Base-by-base conservation (phyloP, 805 yeast genomes). In the Saccharomycopsis selenospora region DNA sequence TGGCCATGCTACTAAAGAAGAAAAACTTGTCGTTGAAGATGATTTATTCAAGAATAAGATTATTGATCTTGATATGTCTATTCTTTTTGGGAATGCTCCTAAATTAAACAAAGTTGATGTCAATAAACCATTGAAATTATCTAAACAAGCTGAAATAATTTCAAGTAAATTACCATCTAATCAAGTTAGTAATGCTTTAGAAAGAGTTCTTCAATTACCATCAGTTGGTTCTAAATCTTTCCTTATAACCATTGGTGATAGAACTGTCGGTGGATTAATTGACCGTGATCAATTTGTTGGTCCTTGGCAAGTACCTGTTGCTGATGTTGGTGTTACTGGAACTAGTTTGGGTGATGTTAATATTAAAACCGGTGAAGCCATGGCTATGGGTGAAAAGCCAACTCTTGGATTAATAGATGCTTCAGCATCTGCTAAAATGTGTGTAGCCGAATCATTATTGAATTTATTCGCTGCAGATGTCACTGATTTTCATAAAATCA, bases 241-340 rank as follows among this genome's bases (percentile, higher is more conserved):
- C 73, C 73, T 93, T 61, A 85, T 93, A 63, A 93, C 98, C n/a
- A 93, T 93, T 63, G 99, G 96, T 67, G 99, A 93, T 68, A 82
- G 99, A 69, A 76, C 95, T n/a, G 93, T 93, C 54, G 91, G 98
- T 25, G 99, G 99, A 48, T 76, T 93, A 58, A 83, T 93, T 53
- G 98, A 95, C 61, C 82, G 99, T 64, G 99, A 93, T 66, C 99
- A 93, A 71, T 82, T 90, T 82, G 98, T 93, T 52, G 99, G 99
- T 36, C 98, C 98, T 62, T 93, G 98, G 98, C 99, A 93, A 73
- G 93, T 85, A 7, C 99, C 99, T 43, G 98, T 93, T 27, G 93
- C 98, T 14, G 98, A 93, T 63, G 97, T 90, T 48, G 98, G 96
- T 69, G 96, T 93, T 47, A 90, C 98, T 22, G 84, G 85, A 51